phyloP scores from a whole-genome alignment of 2,329 filamentous ascomycete species.

The Ceratocystis cubensis region DNA sequence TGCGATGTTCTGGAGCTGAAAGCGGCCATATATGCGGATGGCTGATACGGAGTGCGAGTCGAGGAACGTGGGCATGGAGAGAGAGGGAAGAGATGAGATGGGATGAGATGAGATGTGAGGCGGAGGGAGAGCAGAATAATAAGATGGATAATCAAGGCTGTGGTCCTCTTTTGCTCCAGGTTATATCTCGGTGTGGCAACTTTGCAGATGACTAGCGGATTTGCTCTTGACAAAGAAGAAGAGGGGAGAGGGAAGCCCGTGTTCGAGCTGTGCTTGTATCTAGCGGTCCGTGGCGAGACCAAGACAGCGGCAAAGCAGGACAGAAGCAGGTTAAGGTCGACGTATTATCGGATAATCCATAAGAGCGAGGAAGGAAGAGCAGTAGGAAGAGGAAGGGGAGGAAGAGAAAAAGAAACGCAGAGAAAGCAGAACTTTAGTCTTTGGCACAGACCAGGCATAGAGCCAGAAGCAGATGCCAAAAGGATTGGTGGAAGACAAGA shows the following conservation, averaged over 20 bases:
- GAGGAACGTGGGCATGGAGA: not conserved
- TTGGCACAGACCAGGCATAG: slow-evolving; percentile 1
- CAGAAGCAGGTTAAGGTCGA: not conserved
- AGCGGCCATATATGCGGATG: not conserved
- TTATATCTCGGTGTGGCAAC: slow-evolving; percentile 12
- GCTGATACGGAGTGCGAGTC: not conserved
- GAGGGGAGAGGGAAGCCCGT: not conserved
- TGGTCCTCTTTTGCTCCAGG: not conserved
- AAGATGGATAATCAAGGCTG: not conserved
- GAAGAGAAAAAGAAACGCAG: not conserved
- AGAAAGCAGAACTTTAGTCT: not conserved
- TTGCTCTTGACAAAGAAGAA: not conserved
- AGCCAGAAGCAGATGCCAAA: not conserved
- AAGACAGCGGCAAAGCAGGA: not conserved
- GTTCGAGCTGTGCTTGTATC: no score
- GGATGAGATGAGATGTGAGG: not conserved
- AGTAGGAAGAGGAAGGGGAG: not conserved
- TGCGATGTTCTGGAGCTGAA: not conserved
- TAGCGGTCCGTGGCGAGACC: not conserved
- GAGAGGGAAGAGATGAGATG: not conserved
- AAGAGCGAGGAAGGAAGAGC: not conserved
- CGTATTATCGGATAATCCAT: not conserved
- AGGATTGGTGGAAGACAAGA: not conserved
- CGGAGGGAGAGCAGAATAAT: not conserved
- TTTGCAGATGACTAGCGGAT: not conserved